Evolutionary conservation across 2,329 filamentous ascomycete species (phyloP), one percentile per base, ranked within the genome.

Genomic region (Nothopassalora personata): DNA sequence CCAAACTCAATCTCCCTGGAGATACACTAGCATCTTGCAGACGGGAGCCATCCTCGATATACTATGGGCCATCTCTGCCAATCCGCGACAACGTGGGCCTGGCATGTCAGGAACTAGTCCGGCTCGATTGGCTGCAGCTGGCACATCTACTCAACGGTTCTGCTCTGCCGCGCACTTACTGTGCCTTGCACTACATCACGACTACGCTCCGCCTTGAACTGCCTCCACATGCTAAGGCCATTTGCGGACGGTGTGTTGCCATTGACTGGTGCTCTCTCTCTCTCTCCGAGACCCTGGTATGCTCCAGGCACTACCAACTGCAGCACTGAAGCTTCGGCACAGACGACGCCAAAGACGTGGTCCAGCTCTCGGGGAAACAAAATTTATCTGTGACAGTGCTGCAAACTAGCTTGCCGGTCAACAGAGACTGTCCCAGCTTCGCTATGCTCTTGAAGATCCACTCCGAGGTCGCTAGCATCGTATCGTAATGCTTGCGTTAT

Each of bases 1-100:
- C 51, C 28, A 54, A 58, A 58, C 56, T 58, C 51, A 58, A 58
- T 58, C 56, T 58, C 5, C 2, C 27, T 18, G 11, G 48, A 15
- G 11, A 50, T 45, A 43, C 50, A 48, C 56, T 58, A 58, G 27
- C 51, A 58, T 58, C 56, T 54, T 45, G 56, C 56, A 58, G 34
- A 43, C 28, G 43, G 43, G 8, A 13, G 13, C 50, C 28, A 47
- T 47, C 1, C 49, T 43, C 30, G 13, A 33, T n/a, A 33, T n/a
- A 46, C 47, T 28, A 43, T n/a, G 27, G 31, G 8, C 45, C 1
- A 36, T 19, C n/a, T 11, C 19, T 45, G 46, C 47, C 48, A 46
- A 5, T 27, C 13, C 34, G 11, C 36, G 18, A 52, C 50, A 58
- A 54, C 56, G 56, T 58, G 51, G 43, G 46, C 7, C n/a, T 47